phyloP scores from a whole-genome alignment of 176 grass and related monocot genomes.

The Rhipidocladum racemiflorum region DNA sequence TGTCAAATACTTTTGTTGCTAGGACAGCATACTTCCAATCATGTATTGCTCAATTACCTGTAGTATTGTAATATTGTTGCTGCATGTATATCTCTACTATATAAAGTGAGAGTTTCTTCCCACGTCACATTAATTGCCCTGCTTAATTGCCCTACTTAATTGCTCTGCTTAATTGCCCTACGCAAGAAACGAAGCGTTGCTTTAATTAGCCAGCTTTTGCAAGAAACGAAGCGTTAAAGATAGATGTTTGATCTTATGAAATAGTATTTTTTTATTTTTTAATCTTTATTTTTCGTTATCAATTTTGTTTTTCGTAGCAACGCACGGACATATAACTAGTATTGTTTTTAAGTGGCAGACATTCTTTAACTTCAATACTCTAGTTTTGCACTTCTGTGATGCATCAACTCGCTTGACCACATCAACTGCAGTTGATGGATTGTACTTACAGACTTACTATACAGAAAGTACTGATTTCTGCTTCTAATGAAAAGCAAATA shows the following conservation, averaged over 20 bases:
- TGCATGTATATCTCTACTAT: neutral
- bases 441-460: constrained; percentile 10
- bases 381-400: constrained; percentile 10
- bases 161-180: too few species aligned
- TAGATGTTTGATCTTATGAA: too few species aligned
- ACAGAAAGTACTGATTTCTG: neutral
- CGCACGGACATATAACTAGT: too few species aligned
- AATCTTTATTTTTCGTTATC: too few species aligned
- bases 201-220: too few species aligned
- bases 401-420: neutral
- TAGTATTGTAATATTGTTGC: neutral
- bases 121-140: too few species aligned
- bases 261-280: too few species aligned
- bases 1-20: neutral
- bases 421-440: neutral
- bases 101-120: too few species aligned
- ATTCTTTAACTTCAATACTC: neutral
- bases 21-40: neutral
- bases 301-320: too few species aligned
- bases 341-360: neutral
- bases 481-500: neutral
- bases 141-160: too few species aligned
- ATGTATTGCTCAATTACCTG: neutral
- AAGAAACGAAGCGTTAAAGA: too few species aligned
- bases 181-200: too few species aligned